Percentiles rank a stretch among this genome's conserved stretches.
These are phyloP conservation scores for Venustampulla echinocandica DNA, from an alignment of 495 filamentous ascomycete species.

Conservation along the genomic window DNA sequence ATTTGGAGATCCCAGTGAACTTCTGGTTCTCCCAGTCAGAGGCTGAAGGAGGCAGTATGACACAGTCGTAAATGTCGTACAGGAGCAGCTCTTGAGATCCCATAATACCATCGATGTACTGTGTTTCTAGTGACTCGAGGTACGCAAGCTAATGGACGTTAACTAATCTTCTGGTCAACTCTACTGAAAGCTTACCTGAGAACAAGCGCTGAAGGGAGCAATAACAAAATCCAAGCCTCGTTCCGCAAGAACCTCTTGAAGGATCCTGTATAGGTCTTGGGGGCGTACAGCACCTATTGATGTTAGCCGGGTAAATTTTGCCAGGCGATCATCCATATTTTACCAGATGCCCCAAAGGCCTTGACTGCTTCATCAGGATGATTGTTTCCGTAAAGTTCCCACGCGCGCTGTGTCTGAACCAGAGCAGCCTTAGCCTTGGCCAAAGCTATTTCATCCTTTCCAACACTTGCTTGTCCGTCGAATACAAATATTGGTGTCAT, in stretches of 20 bases:
- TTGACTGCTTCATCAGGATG: slow-evolving; percentile 69
- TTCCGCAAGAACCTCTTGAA: slow-evolving; percentile 65
- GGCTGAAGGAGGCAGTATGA: slow-evolving; percentile 11
- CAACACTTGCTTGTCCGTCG: slow-evolving; percentile 69
- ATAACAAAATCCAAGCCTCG: slow-evolving; percentile 70
- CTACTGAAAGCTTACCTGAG: slow-evolving; percentile 52
- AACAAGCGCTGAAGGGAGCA: slow-evolving; percentile 81
- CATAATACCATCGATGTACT: slow-evolving; percentile 68
- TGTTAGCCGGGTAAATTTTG: not conserved
- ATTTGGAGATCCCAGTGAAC: slow-evolving; percentile 66
- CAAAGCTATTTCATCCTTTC: slow-evolving; percentile 49
- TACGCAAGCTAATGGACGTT: slow-evolving; percentile 59
- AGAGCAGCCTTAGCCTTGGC: slow-evolving; percentile 39
- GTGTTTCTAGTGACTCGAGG: slow-evolving; percentile 58
- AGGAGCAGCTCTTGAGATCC: slow-evolving; percentile 82
- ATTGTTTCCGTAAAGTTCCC: slow-evolving; percentile 78
- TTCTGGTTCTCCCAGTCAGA: slow-evolving; percentile 52
- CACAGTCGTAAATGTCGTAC: slow-evolving; percentile 49
- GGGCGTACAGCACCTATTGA: slow-evolving; percentile 43
- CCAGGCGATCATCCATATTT: not conserved
- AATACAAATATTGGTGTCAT: slow-evolving; percentile 80
- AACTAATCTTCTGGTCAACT: not conserved
- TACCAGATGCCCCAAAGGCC: slow-evolving; percentile 77
- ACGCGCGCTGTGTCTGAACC: slow-evolving; percentile 52
- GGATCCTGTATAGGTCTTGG: slow-evolving; percentile 57